Evolutionary conservation across 2,329 filamentous ascomycete species (phyloP), one percentile per base, ranked within the genome.

Genomic region (Aspergillus sp.): DNA sequence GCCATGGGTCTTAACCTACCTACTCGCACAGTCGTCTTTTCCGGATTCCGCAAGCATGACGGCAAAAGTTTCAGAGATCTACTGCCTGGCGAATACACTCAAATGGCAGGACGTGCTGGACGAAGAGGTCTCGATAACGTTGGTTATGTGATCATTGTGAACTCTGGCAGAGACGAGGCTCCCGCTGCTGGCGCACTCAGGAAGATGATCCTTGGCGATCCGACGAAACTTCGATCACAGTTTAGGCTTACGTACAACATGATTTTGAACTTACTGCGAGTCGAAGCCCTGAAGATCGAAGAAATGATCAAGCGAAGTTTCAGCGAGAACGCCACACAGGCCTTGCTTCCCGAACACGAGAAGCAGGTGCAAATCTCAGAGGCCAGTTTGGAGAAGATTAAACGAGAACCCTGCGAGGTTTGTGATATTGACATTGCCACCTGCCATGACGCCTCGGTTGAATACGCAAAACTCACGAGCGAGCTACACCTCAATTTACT

Each of bases 281-380:
- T 99, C 2, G 95, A 99, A 74, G 95, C 95, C 2, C 78, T 99
- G 64, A 98, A 97, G 79, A 98, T 99, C 66, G 95, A 99, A 73
- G 95, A 99, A 76, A 99, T 99, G 95, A 99, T 99, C 80, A 99
- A 99, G 82, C 89, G 95, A 64, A 97, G 93, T 73, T 99, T 99
- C 80, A 97, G 93, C 52, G 95, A 99, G 74, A 95, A 99, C 75
- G 93, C 93, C 22, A 98, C 93, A 0, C 95, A 99, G 71, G 93
- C 96, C 61, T 78, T 98, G 12, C 80, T 98, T 1, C 95, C 95
- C 0, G 93, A 98, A 74, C 93, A 98, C 67, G 93, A 99, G 75
- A 96, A 96, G 75, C 89, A 92, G 57, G 91, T 99, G 60, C 92
- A 93, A 72, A 66, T 96, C 2, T 96, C 93, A 0, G 93, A 99